Evolutionary conservation across 2,329 filamentous ascomycete species (phyloP).

Genomic region (Xylaria sp.): DNA sequence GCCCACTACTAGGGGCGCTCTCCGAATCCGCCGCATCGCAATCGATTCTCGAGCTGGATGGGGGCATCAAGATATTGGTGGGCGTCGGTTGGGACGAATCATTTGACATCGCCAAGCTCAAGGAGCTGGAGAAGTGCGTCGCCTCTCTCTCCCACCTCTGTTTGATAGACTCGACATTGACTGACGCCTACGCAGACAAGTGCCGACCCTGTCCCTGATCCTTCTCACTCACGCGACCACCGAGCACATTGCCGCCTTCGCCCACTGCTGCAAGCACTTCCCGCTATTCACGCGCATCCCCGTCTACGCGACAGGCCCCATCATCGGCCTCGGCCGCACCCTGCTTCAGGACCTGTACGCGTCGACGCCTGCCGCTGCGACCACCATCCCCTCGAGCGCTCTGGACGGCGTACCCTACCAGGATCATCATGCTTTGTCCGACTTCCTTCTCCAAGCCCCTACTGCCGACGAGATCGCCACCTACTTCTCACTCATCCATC

Average conservation of each 20-base stretch:
- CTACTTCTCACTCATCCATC: slow-evolving; percentile 90
- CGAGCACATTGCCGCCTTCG: slow-evolving; percentile 90
- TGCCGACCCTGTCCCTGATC: slow-evolving; percentile 90
- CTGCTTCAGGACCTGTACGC: slow-evolving; percentile 92
- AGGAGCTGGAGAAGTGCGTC: slow-evolving; percentile 86
- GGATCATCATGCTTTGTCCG: slow-evolving; percentile 61
- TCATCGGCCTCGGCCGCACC: slow-evolving; percentile 91
- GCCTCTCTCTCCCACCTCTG: not conserved
- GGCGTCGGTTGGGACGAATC: slow-evolving; percentile 96
- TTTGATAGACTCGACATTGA: not conserved
- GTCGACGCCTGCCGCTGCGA: slow-evolving; percentile 87
- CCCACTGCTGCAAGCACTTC: slow-evolving; percentile 96
- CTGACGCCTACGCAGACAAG: slow-evolving; percentile 68
- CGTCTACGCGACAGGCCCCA: slow-evolving; percentile 91
- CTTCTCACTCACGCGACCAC: slow-evolving; percentile 94
- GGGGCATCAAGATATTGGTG: slow-evolving; percentile 92
- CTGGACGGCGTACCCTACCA: slow-evolving; percentile 72
- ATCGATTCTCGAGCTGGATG: slow-evolving; percentile 96
- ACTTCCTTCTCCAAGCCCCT: slow-evolving; percentile 74
- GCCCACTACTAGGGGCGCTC: slow-evolving; percentile 88
- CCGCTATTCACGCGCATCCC: slow-evolving; percentile 92
- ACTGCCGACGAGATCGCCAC: slow-evolving; percentile 88
- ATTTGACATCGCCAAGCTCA: slow-evolving; percentile 84
- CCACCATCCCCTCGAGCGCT: slow-evolving; percentile 77
- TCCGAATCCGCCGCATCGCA: slow-evolving; percentile 88